Evolutionary conservation across 129 eudicot genomes (phyloP).

Genomic region (Saposhnikovia divaricata): DNA sequence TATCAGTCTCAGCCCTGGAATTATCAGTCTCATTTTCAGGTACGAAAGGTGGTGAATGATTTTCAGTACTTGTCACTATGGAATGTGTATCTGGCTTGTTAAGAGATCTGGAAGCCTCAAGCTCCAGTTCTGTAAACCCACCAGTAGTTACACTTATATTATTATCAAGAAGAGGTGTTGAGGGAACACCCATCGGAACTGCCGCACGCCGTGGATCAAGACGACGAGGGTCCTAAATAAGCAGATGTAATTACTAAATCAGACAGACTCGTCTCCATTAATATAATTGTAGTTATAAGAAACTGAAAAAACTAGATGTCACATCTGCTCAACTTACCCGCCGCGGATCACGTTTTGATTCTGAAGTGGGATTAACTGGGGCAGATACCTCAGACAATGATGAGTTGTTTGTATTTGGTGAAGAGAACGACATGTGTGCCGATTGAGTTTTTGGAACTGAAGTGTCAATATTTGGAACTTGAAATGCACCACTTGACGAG

Average conservation of each 20-base stretch:
- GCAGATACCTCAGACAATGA: slow-evolving; percentile 39
- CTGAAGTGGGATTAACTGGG: slow-evolving; percentile 35
- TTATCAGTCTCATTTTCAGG: slow-evolving; percentile 37
- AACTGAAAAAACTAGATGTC: neutral
- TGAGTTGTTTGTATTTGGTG: slow-evolving; percentile 26
- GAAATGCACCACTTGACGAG: slow-evolving; percentile 26
- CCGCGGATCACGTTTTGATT: slow-evolving; percentile 87
- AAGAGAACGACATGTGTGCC: slow-evolving; percentile 26
- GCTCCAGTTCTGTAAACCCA: slow-evolving; percentile 30
- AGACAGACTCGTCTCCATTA: slow-evolving; percentile 1
- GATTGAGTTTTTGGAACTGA: slow-evolving; percentile 15
- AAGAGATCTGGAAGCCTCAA: slow-evolving; percentile 26
- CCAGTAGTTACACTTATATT: slow-evolving; percentile 24
- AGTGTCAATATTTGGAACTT: slow-evolving; percentile 21
- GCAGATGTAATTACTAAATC: neutral
- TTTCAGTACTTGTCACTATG: slow-evolving; percentile 28
- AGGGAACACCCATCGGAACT: slow-evolving; percentile 41
- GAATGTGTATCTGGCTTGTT: slow-evolving; percentile 22
- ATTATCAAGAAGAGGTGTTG: slow-evolving; percentile 46
- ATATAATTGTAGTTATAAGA: neutral
- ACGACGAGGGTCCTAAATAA: slow-evolving; percentile 89
- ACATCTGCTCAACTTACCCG: slow-evolving; percentile 50
- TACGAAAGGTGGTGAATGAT: slow-evolving; percentile 18
- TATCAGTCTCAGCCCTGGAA: slow-evolving; percentile 23
- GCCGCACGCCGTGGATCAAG: slow-evolving; percentile 73